Base-by-base conservation (phyloP, 139 green algal genomes). In the Coccomyxa sp. region DNA sequence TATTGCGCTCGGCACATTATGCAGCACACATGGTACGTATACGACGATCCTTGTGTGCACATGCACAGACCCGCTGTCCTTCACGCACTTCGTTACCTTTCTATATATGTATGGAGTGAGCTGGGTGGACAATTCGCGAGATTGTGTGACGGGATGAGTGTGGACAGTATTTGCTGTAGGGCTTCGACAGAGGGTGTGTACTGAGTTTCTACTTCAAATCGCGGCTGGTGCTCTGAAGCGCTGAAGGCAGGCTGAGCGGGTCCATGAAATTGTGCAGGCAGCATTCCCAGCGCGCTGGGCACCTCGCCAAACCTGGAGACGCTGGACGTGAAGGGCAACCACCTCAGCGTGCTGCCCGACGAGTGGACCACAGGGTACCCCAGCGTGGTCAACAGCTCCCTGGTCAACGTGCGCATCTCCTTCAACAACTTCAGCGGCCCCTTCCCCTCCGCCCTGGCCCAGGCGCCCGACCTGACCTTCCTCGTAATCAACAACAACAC, bases 401-500 rank as follows among this genome's bases (percentile, higher is more conserved):
- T 75, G 31, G 38, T 68, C 58, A 80, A 75, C 64, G 39, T 75
- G 37, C 58, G 76, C 38, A 12, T 75, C 64, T 80, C 76, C 64
- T 80, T 75, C 76, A 80, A 80, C 76, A 73, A 74, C 58, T 41
- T 80, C 55, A 39, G 8, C 16, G 76, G 33, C 24, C 54, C 35
- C 6, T 73, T 78, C 44, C 50, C 74, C 2, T 8, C 74, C 44
- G 50, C 16, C 2, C 74, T 78, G 39, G 38, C 18, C 3, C 24
- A 38, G 1, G 37, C 38, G 0, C 72, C 72, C 39, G 34, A 31
- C 24, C 64, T 71, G 24, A 71, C 64, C n/a, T 78, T 78, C 41
- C 41, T 78, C 8, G 54, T 70, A 7, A 37, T 78, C 44, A 78
- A 78, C 74, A 78, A 78, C 44, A 78, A 78, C 41, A 70, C 41